Percentiles rank a stretch among this genome's conserved stretches.
Evolutionary conservation across 225 moss, liverwort and hornwort species (phyloP).

Genomic region (Asterella californica): DNA sequence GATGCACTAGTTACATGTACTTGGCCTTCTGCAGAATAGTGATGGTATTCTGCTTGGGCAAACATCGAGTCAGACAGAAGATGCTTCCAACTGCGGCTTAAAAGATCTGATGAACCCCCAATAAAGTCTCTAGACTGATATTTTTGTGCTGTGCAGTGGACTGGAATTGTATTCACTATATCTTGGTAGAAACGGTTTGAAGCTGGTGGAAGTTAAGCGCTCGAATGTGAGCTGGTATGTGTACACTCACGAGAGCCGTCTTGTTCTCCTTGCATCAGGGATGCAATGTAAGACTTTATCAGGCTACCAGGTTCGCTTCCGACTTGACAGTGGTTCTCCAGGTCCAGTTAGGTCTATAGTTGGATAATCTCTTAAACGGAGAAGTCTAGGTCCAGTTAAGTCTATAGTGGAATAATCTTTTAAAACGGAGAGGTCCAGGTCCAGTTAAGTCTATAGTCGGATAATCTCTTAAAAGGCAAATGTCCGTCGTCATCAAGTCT

Average conservation of each 20-base stretch:
- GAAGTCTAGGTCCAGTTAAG: not conserved
- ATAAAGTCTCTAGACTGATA: not conserved
- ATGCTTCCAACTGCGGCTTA: not conserved
- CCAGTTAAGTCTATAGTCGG: no score
- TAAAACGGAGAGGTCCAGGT: not conserved
- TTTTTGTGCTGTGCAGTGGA: slow-evolving; percentile 44
- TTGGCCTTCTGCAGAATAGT: not conserved
- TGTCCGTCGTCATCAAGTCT: not conserved
- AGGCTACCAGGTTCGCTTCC: slow-evolving; percentile 71
- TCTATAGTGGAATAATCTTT: not conserved
- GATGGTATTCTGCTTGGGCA: not conserved
- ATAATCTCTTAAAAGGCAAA: not conserved
- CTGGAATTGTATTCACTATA: slow-evolving; percentile 73
- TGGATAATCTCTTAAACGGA: no score
- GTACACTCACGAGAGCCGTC: slow-evolving; percentile 97
- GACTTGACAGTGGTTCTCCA: not conserved
- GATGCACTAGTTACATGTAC: not conserved
- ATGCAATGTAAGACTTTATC: slow-evolving; percentile 99
- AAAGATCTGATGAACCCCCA: no score
- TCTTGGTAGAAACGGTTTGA: slow-evolving; percentile 61
- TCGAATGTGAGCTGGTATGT: slow-evolving; percentile 89
- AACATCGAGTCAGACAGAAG: not conserved
- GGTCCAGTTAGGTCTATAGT: not conserved
- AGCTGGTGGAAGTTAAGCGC: slow-evolving; percentile 72
- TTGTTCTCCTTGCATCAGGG: slow-evolving; percentile 90